Evolutionary conservation across 257 asterid species (phyloP).

Genomic region (Solanum bulbocastanum): DNA sequence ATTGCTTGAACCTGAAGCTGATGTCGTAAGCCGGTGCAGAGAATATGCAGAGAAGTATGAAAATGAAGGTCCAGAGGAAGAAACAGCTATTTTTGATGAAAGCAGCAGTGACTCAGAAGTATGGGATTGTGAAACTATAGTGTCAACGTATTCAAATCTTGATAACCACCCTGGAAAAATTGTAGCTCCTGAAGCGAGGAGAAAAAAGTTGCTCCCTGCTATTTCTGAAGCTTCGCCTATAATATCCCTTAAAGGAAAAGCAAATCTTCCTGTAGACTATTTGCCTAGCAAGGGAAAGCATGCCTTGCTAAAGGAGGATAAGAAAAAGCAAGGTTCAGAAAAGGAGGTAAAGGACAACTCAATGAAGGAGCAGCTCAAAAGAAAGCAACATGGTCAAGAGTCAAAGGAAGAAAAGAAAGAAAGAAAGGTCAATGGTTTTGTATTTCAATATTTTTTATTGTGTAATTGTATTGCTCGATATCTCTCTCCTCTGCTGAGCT

Average conservation of each 20-base stretch:
- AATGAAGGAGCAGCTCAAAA: conserved; percentile 30
- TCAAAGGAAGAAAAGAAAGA: conserved; percentile 95
- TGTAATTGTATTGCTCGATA: not conserved
- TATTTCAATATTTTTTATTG: not conserved
- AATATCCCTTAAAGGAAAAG: conserved; percentile 75
- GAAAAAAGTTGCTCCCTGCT: conserved; percentile 47
- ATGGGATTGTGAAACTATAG: conserved; percentile 92
- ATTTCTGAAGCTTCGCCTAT: conserved; percentile 29
- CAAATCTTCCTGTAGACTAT: conserved; percentile 70
- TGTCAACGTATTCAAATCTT: conserved; percentile 77
- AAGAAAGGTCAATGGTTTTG: conserved; percentile 50
- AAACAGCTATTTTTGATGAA: conserved; percentile 42
- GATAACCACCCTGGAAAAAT: conserved; percentile 94
- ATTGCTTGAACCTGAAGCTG: conserved; percentile 50
- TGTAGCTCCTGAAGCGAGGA: conserved; percentile 64
- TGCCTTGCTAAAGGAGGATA: conserved; percentile 21
- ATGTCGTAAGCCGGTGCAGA: conserved; percentile 47
- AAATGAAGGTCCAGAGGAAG: conserved; percentile 36
- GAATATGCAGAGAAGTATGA: conserved; percentile 70
- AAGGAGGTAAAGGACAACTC: conserved; percentile 27
- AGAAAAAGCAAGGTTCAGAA: conserved; percentile 6
- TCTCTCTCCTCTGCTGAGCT: not conserved
- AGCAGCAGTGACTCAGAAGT: conserved; percentile 76
- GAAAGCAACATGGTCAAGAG: conserved; percentile 62
- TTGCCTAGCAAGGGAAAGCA: conserved; percentile 47